These are phyloP conservation scores for Cercospora sesami DNA, from an alignment of 2,329 filamentous ascomycete species.

Conservation along the genomic window DNA sequence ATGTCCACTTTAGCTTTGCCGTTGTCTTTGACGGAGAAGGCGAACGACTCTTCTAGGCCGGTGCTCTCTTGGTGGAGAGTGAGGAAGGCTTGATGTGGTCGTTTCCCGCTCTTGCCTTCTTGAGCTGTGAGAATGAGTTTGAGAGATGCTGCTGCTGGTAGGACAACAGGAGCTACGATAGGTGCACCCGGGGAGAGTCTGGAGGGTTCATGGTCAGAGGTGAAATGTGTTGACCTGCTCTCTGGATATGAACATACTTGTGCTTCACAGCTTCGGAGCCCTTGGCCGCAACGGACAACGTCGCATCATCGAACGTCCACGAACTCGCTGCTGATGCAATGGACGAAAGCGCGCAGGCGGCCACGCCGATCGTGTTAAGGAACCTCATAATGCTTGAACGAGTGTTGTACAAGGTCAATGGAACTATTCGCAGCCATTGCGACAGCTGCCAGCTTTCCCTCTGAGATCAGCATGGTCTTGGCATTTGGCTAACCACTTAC, in stretches of 20 bases:
- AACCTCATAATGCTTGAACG: slow-evolving; percentile 33
- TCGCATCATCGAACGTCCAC: slow-evolving; percentile 75
- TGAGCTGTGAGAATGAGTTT: slow-evolving; percentile 80
- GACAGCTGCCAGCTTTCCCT: slow-evolving; percentile 3
- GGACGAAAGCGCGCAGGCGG: slow-evolving; percentile 24
- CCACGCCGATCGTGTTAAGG: slow-evolving; percentile 18
- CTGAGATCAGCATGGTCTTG: not conserved
- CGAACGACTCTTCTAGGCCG: slow-evolving; percentile 83
- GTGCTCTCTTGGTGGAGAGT: slow-evolving; percentile 71
- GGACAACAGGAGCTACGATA: slow-evolving; percentile 53
- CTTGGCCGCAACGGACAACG: slow-evolving; percentile 64
- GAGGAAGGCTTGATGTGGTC: slow-evolving; percentile 92
- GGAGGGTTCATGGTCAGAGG: not conserved
- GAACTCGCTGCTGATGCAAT: slow-evolving; percentile 52
- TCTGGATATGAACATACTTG: slow-evolving; percentile 45
- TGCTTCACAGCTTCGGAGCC: slow-evolving; percentile 59
- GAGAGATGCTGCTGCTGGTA: slow-evolving; percentile 66
- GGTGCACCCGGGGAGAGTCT: slow-evolving; percentile 16
- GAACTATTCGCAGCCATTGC: not conserved
- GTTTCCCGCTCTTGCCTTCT: slow-evolving; percentile 74
- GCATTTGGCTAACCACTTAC: not conserved
- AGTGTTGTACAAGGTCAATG: not conserved
- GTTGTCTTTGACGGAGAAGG: slow-evolving; percentile 78
- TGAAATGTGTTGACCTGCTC: not conserved
- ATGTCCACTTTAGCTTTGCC: slow-evolving; percentile 84